Evolutionary conservation across 768 basidiomycete species (phyloP), one percentile per base, ranked within the genome.

Genomic region (Mrakia gelida): DNA sequence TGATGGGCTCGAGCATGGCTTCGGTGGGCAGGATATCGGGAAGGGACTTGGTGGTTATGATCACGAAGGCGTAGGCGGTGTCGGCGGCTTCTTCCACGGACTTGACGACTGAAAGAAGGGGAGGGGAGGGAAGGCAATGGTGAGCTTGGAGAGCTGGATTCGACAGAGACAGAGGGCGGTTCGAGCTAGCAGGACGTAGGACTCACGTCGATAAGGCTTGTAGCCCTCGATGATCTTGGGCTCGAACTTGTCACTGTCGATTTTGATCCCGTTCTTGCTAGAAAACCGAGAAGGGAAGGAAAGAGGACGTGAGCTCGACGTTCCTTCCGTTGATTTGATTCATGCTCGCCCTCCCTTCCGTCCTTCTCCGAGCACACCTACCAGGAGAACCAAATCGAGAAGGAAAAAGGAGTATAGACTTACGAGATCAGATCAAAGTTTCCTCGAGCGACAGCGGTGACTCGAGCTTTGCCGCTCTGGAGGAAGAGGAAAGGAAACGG

Each of bases 371-470:
- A 45, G n/a, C n/a, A 52, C 45, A 52, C 1, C 15, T 52, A 18
- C 45, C 11, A 45, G 11, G n/a, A n/a, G n/a, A n/a, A n/a, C n/a
- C n/a, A n/a, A n/a, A 52, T 2, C 15, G 4, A 18, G 49, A 21
- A 21, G 2, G 13, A 2, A 16, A 13, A 2, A 7, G 4, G 49
- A 52, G 49, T 15, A 52, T 1, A 52, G 49, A 52, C 49, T 52
- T 52, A 52, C 49, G 49, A 52, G 49, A 89, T 86, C 2, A 86
- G 84, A 18, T 89, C 87, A 81, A 88, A 91, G 78, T 92, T 91
- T 72, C 91, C 89, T 75, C 92, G 84, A 2, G 92, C 92, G 1
- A 93, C 90, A 26, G 86, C 90, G 0, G 92, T 92, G 13, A 93
- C 89, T 34, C 88, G 86, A 0, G 88, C 90, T 43, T 87, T 85